Evolutionary conservation across 108 stramenopile species (phyloP), one percentile per base, ranked within the genome.

Genomic region (Skeletonema costatum): DNA sequence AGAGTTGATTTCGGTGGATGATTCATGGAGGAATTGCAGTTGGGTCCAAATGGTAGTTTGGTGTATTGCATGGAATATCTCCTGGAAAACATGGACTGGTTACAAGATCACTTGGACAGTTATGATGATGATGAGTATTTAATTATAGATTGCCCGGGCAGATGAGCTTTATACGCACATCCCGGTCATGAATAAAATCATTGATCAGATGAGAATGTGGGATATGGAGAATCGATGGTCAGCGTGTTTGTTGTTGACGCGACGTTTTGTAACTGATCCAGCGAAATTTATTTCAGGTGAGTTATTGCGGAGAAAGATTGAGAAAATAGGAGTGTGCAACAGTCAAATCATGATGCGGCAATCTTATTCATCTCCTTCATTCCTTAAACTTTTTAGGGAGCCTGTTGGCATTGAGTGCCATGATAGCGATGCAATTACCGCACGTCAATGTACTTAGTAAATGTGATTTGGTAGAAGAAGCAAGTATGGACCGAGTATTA

Each of bases 91-190:
- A 76, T 98, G 72, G 99, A 99, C 60, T 99, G 98, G 99, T 76
- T 99, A 21, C 75, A 97, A 41, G 95, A 96, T 25, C 61, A 89
- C 29, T 72, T 98, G 60, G 90, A 96, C 41, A 64, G 66, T 2
- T 97, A 92, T 71, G 97, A 89, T 13, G 99, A 99, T 11, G 99
- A 98, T 48, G 98, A 99, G 66, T 98, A 98, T 79, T 64, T 99
- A 19, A 84, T 99, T n/a, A 76, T 99, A 25, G 99, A 99, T 85
- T 99, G 99, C 85, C 98, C 99, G 99, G 99, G 2, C 98, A 99
- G 83, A 84, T 32, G 95, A 97, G 75, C 78, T 99, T 53, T 97
- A 97, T 76, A 96, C 96, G 3, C 99, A 99, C 71, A 85, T 99
- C n/a, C 98, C 98, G 2, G 86, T 99, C 12, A 98, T 99, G 98